Evolutionary conservation across 2,329 filamentous ascomycete genomes (phyloP), one percentile per base, ranked within the genome.

Genomic region (Epichloe gansuensis): DNA sequence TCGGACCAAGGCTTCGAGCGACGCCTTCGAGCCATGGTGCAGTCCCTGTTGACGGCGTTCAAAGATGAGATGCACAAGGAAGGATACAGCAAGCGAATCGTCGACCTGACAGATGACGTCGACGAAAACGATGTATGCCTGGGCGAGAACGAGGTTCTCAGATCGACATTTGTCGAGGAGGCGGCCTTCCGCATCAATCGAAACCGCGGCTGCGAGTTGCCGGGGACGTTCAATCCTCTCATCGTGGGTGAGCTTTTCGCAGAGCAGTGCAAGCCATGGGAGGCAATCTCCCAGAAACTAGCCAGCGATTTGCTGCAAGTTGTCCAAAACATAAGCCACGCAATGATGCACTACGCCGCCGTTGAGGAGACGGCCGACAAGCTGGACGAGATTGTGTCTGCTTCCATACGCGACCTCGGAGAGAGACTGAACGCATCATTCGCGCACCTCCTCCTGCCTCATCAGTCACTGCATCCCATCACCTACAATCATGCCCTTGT

Each of bases 191-290:
- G 59, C 2, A 61, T 66, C 38, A 11, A 52, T 6, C 55, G 56
- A 1, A 57, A 47, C 39, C 57, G 60, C 13, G 65, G 65, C 3
- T 64, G 73, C 7, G 82, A 86, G 60, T 63, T 86, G 0, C 77
- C 79, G 0, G 79, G 81, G 0, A 77, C 69, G 0, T 84, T 80
- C 62, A 81, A 82, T 54, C 75, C 81, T 0, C 60, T 79, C 50
- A 66, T 85, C 11, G 71, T 85, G 0, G 67, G 68, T 0, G 74
- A 83, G 17, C 62, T 87, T 0, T 86, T 86, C 58, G 65, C 66
- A n/a, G 73, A 82, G 50, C 80, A 85, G 53, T 79, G 74, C 0
- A 49, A 57, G 5, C 74, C 73, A 0, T 86, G 80, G 82, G 62
- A 71, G 46, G 39, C 52, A 0, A 69, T 78, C 31, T 75, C 73